Percentiles rank a stretch among this genome's conserved stretches.
These are phyloP conservation scores for Moesziomyces antarcticus DNA, from an alignment of 1,284 basidiomycete genomes.

Conservation along the genomic window DNA sequence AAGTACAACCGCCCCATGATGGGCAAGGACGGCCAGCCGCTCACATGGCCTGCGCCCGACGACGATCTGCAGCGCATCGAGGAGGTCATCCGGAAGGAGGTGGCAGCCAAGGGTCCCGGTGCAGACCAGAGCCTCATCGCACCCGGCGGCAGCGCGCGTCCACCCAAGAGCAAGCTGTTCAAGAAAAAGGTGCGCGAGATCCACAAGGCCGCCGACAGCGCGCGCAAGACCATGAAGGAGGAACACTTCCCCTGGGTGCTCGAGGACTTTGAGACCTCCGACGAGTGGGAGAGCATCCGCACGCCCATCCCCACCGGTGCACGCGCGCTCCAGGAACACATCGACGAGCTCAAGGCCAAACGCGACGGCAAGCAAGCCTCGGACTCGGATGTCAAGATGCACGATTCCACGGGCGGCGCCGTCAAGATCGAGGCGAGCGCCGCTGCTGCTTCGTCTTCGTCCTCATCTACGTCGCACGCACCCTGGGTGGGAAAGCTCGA, in stretches of 20 bases:
- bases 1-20: constrained; percentile 58
- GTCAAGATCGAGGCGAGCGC: constrained; percentile 28
- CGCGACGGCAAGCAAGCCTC: constrained; percentile 2
- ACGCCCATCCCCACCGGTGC: constrained; percentile 55
- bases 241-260: constrained; percentile 66
- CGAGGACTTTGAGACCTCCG: constrained; percentile 64
- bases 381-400: constrained; percentile 32
- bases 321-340: constrained; percentile 48
- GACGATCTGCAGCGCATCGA: constrained; percentile 52
- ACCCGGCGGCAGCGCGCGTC: constrained; percentile 41
- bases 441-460: constrained; percentile 16
- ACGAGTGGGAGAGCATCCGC: constrained; percentile 63
- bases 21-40: constrained; percentile 53
- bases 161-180: constrained; percentile 53
- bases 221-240: constrained; percentile 62
- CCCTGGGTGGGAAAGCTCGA: constrained; percentile 68
- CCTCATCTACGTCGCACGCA: constrained; percentile 48
- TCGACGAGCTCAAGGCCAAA: constrained; percentile 45
- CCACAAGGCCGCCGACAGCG: constrained; percentile 62
- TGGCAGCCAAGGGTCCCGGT: constrained; percentile 35
- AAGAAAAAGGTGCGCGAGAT: constrained; percentile 65
- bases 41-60: constrained; percentile 52
- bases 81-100: constrained; percentile 42
- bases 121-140: constrained; percentile 52
- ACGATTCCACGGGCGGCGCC: constrained; percentile 7